A percentile compares a stretch with the other conserved stretches of the same genome.
phyloP scores from a whole-genome alignment of 169 alveolate genomes.

The Pseudocohnilembus persalinus region DNA sequence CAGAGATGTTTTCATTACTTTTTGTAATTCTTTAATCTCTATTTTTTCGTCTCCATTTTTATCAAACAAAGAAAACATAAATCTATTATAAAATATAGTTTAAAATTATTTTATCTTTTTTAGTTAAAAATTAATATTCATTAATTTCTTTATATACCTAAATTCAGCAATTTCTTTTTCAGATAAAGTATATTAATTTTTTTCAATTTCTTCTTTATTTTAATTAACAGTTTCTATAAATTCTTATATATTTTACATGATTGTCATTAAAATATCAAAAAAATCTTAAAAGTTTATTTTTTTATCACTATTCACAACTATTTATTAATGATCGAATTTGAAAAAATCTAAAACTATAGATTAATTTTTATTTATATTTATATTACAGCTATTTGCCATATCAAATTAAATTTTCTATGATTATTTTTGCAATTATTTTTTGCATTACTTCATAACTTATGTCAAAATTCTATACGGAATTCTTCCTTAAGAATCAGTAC shows the following conservation, averaged over 20 bases:
- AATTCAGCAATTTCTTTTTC: neutral
- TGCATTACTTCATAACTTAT: neutral
- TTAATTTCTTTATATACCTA: too few relatives aligned
- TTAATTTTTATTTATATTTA: too few relatives aligned
- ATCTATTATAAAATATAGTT: too few relatives aligned
- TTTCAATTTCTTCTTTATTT: too few relatives aligned
- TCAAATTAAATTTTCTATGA: too few relatives aligned
- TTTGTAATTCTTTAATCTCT: neutral
- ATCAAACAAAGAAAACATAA: neutral
- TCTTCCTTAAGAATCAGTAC: neutral
- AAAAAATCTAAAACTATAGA: too few relatives aligned
- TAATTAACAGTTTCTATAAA: neutral
- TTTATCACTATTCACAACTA: too few relatives aligned
- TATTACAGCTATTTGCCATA: too few relatives aligned
- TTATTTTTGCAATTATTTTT: neutral
- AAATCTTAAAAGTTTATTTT: neutral
- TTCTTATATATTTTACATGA: neutral
- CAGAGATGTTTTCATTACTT: neutral
- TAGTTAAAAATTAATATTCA: too few relatives aligned
- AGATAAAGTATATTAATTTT: neutral
- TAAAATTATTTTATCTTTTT: too few relatives aligned
- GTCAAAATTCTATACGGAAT: neutral
- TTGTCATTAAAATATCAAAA: neutral
- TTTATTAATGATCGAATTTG: too few relatives aligned
- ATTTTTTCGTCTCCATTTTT: neutral